A percentile compares a stretch with the other conserved stretches of the same genome.
Conservation (phyloP, 75 land plant species). For the Adiantum capillusveneris region DNA sequence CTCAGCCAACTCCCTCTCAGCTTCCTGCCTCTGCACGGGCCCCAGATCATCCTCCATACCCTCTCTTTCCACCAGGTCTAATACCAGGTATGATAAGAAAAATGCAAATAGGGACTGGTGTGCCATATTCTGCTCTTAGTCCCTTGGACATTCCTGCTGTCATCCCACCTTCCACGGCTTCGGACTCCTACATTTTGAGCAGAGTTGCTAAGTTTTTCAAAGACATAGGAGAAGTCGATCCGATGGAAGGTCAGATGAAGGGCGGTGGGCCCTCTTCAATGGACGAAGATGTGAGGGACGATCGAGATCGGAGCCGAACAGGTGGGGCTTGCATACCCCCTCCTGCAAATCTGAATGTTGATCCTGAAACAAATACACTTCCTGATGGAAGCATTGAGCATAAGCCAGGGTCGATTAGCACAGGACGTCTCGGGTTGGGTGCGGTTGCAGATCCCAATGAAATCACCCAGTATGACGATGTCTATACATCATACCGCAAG, state of each 20-base stretch:
- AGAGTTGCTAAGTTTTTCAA: slow-evolving; percentile 87
- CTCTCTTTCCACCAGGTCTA: slow-evolving; percentile 94
- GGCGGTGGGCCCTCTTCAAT: slow-evolving; percentile 13
- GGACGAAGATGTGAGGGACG: slow-evolving; percentile 44
- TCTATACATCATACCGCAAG: slow-evolving; percentile 86
- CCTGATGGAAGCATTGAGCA: slow-evolving; percentile 85
- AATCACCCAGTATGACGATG: slow-evolving; percentile 90
- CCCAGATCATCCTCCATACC: slow-evolving; percentile 57
- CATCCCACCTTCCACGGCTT: slow-evolving; percentile 68
- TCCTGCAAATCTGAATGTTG: slow-evolving; percentile 54
- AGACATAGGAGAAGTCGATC: slow-evolving; percentile 92
- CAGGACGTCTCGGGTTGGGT: slow-evolving; percentile 90
- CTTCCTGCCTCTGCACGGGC: slow-evolving; percentile 24
- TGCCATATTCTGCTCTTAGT: slow-evolving; percentile 91
- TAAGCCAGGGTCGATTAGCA: slow-evolving; percentile 52
- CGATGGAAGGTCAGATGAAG: slow-evolving; percentile 66
- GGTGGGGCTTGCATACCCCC: slow-evolving; percentile 98
- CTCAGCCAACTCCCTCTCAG: slow-evolving; percentile 27
- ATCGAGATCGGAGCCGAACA: slow-evolving; percentile 47
- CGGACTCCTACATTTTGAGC: slow-evolving; percentile 66
- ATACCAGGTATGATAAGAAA: slow-evolving; percentile 98
- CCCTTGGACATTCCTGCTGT: slow-evolving; percentile 90
- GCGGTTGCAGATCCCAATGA: slow-evolving; percentile 88
- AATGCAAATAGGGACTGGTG: slow-evolving; percentile 98
- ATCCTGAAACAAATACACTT: slow-evolving; percentile 66